phyloP scores from a whole-genome alignment of 495 filamentous ascomycete genomes.

The Lasiosphaeria ovina region DNA sequence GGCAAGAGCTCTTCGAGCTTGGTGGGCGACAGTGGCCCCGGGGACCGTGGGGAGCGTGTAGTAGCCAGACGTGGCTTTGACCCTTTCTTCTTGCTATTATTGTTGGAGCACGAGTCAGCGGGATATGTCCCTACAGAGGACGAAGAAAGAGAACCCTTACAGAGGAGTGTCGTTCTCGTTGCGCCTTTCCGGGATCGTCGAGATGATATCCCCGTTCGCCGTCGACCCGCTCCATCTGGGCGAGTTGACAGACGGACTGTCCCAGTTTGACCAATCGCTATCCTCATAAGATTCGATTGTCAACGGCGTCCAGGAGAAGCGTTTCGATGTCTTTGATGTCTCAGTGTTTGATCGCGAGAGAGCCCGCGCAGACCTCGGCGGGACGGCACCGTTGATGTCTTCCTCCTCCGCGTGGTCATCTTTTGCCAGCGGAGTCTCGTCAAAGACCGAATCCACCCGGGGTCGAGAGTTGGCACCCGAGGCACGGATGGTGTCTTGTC shows the following conservation, averaged over 20 bases:
- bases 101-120: neutral
- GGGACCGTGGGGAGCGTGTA: neutral
- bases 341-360: constrained; percentile 32
- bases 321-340: constrained; percentile 34
- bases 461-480: constrained; percentile 20
- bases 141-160: constrained; percentile 31
- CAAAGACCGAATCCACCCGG: constrained; percentile 22
- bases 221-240: constrained; percentile 51
- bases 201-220: constrained; percentile 44
- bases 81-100: constrained; percentile 21
- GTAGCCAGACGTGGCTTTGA: constrained; percentile 18
- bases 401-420: neutral
- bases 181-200: constrained; percentile 36
- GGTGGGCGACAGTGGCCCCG: neutral
- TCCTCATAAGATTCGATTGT: constrained; percentile 56
- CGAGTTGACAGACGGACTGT: constrained; percentile 53
- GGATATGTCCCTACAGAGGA: neutral
- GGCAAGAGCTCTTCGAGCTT: constrained; percentile 60
- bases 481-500: constrained; percentile 40
- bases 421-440: constrained; percentile 18
- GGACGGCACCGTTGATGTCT: constrained; percentile 5
- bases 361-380: constrained; percentile 16
- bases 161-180: constrained; percentile 39
- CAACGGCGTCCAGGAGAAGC: constrained; percentile 48
- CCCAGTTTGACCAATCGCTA: constrained; percentile 73